Evolutionary conservation across 2,329 filamentous ascomycete genomes (phyloP), one percentile per base, ranked within the genome.

Genomic region (Macrophomina tecta): DNA sequence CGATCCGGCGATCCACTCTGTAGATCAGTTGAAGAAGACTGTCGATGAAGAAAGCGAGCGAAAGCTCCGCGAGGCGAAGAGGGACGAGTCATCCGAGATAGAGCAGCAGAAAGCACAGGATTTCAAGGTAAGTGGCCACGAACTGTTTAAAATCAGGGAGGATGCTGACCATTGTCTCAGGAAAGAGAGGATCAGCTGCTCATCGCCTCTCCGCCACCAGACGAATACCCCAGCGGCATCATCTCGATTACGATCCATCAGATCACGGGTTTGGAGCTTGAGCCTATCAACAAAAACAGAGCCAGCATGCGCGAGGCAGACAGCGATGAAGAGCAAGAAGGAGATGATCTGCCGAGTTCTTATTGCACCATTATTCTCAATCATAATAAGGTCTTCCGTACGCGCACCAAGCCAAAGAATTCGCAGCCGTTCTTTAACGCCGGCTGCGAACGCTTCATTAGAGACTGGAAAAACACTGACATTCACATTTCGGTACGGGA

Each of bases 351-450:
- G 46, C 91, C 90, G 0, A 90, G 89, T 56, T 83, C 88, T 32
- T 93, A 92, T 74, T 91, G 89, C 75, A 91, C 85, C 38, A 86
- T 93, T 70, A 90, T 92, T 51, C 78, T 93, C 70, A 92, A 93
- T 73, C 90, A 93, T 73, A 85, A 85, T 70, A 92, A 86, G 67
- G 78, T 86, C 12, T 93, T 89, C 79, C 88, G 85, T 71, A 91
- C 90, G 1, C 82, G 91, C 16, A 91, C 90, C 0, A 93, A 93
- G 77, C 90, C 91, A 0, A 91, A 92, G 79, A 92, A 92, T 69
- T 85, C 88, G 0, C 92, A 91, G 72, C 91, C 91, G 0, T 93
- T 92, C 76, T 93, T 91, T 82, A 93, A 93, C 70, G 90, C 91
- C 2, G 89, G 89, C 5, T 91, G 87, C 1, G 91, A 93, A 75